Base-by-base conservation (phyloP, 1,139 yeast species). In the Candida frijolesensis region DNA sequence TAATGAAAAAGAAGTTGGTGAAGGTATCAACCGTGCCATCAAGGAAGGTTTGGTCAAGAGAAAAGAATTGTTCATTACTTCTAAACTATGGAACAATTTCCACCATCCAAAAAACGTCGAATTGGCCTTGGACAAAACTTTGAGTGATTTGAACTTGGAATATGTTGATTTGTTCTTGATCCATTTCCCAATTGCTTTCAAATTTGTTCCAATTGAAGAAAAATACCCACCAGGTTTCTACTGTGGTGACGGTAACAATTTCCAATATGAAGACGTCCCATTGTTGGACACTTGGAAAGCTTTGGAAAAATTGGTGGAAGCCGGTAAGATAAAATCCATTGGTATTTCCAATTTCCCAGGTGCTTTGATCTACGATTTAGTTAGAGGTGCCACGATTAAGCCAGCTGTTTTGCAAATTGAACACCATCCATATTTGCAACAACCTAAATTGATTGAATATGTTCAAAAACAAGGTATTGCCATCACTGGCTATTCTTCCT, bases 391-490 rank as follows among this genome's bases (percentile, higher is more conserved):
- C 57, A 80, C 75, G 60, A 83, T 89, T 64, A 81, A 76, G 60
- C 97, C 97, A 47, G 88, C 87, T 48, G 90, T 82, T 49, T 79
- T 88, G 61, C 97, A 91, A 72, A 87, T 91, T 65, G 97, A 91
- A 75, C 94, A 88, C 71, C 97, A 90, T 69, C 96, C 97, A 58
- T 90, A 89, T 76, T 78, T 90, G 68, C 89, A 87, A 59, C 97
- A 90, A 72, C 80, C 80, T 53, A 76, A 76, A 58, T 76, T 89
- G 65, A 68, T 89, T 55, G 78, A 85, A 59, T 88, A 72, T 63
- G 88, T 80, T 55, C 82, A 87, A 66, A 61, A 71, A 42, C 70
- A 81, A 58, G 84, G 80, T 45, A 82, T 90, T 62, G 86, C 84
- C 52, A 78, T 90, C 62, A 88, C 90, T 49, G 97, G 87, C 27